Percentiles rank a stretch among this genome's conserved stretches.
Evolutionary conservation across 257 asterid species (phyloP).

Genomic region (Rehmannia glutinosa): DNA sequence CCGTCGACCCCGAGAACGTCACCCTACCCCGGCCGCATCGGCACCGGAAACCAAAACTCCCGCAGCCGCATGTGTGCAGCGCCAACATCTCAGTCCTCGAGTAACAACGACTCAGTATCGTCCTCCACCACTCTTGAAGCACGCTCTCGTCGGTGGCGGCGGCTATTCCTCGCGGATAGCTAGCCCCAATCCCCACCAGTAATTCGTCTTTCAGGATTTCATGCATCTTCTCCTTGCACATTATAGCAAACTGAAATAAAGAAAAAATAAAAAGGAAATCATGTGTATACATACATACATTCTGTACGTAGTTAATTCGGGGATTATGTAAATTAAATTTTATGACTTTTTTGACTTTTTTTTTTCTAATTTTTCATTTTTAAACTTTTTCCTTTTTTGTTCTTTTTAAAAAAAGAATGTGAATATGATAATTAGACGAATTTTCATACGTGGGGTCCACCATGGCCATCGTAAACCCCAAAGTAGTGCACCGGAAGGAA

Average conservation of each 20-base stretch:
- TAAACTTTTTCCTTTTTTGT: not conserved
- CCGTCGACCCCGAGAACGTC: slow-evolving; percentile 56
- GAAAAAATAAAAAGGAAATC: not conserved
- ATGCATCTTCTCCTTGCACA: slow-evolving; percentile 59
- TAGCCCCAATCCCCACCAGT: not conserved
- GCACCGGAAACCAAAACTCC: slow-evolving; percentile 25
- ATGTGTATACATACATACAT: too few relatives aligned
- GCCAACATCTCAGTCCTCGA: slow-evolving; percentile 22
- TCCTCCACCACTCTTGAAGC: slow-evolving; percentile 33
- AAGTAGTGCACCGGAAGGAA: slow-evolving; percentile 34
- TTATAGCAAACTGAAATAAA: slow-evolving; percentile 41
- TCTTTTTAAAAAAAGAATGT: not conserved
- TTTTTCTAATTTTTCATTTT: not conserved
- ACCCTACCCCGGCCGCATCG: slow-evolving; percentile 32
- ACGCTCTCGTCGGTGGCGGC: slow-evolving; percentile 9
- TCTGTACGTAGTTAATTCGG: too few relatives aligned
- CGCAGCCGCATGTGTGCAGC: slow-evolving; percentile 20
- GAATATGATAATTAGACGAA: not conserved
- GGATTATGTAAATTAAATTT: too few relatives aligned
- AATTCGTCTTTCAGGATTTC: slow-evolving; percentile 48
- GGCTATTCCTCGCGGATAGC: not conserved
- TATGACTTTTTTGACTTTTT: too few relatives aligned
- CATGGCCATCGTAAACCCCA: slow-evolving; percentile 45
- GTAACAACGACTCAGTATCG: slow-evolving; percentile 14
- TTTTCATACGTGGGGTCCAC: slow-evolving; percentile 33